Percentiles rank a stretch among this genome's conserved stretches.
These are phyloP conservation scores for Lupinus albus DNA, from an alignment of 306 rosid species.

Conservation along the genomic window DNA sequence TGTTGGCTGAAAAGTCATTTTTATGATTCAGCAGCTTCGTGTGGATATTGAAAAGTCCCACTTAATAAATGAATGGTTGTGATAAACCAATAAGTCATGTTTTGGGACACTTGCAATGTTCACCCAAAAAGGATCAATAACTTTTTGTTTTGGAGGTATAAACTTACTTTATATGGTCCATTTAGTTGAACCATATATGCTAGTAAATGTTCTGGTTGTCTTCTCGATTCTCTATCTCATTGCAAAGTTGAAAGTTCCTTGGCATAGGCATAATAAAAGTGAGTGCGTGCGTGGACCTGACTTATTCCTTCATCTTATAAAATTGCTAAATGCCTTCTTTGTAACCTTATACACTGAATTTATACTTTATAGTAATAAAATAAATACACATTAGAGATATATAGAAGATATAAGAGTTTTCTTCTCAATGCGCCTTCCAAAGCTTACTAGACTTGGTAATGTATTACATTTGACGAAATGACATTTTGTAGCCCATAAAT, in stretches of 20 bases:
- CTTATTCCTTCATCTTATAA: slow-evolving; percentile 39
- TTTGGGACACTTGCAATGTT: slow-evolving; percentile 41
- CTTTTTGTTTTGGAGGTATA: slow-evolving; percentile 25
- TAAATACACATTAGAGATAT: too few species aligned
- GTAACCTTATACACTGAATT: slow-evolving; percentile 34
- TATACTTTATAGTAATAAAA: slow-evolving; percentile 40
- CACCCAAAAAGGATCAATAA: slow-evolving; percentile 39
- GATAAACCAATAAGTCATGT: slow-evolving; percentile 51
- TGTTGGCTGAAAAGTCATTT: too few species aligned
- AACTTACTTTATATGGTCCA: slow-evolving; percentile 57
- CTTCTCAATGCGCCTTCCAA: too few species aligned
- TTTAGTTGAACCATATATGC: neutral
- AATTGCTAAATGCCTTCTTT: slow-evolving; percentile 32
- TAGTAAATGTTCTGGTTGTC: slow-evolving; percentile 5
- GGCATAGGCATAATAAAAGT: slow-evolving; percentile 56
- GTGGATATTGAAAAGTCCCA: neutral
- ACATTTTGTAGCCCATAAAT: too few species aligned
- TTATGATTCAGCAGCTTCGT: too few species aligned
- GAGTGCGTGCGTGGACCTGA: slow-evolving; percentile 20
- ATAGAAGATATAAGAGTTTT: too few species aligned
- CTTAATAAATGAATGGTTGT: slow-evolving; percentile 43
- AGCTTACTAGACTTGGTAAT: too few species aligned
- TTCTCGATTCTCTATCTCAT: slow-evolving; percentile 48
- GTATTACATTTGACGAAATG: too few species aligned
- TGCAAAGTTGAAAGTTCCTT: slow-evolving; percentile 51